These are phyloP conservation scores for Amphirosellinia nigrospora DNA, from an alignment of 495 filamentous ascomycete genomes.

Conservation along the genomic window DNA sequence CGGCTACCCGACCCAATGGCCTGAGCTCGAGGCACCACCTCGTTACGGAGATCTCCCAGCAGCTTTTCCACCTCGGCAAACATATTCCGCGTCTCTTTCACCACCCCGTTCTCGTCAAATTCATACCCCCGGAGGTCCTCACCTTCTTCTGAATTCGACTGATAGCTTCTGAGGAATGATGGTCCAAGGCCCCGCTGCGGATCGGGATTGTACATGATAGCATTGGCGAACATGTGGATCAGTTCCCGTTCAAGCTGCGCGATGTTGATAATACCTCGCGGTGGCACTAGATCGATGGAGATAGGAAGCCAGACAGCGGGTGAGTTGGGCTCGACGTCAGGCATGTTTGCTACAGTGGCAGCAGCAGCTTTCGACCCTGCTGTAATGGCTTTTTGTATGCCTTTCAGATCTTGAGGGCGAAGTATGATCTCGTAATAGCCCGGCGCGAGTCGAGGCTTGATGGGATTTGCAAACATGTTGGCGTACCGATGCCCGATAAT, in stretches of 20 bases:
- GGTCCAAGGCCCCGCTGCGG: slow-evolving; percentile 70
- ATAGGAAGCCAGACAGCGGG: slow-evolving; percentile 68
- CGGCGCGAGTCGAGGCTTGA: slow-evolving; percentile 83
- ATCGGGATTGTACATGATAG: slow-evolving; percentile 94
- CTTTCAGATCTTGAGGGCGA: slow-evolving; percentile 87
- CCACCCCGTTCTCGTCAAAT: slow-evolving; percentile 79
- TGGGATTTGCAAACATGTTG: slow-evolving; percentile 82
- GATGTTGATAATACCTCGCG: slow-evolving; percentile 92
- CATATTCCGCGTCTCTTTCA: slow-evolving; percentile 83
- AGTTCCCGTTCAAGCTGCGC: slow-evolving; percentile 92
- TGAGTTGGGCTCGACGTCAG: slow-evolving; percentile 52
- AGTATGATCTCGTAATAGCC: slow-evolving; percentile 88
- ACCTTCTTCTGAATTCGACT: slow-evolving; percentile 41
- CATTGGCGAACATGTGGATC: slow-evolving; percentile 97
- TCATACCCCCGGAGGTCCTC: slow-evolving; percentile 56
- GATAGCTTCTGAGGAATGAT: slow-evolving; percentile 53
- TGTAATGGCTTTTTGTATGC: slow-evolving; percentile 77
- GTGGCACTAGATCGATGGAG: slow-evolving; percentile 77
- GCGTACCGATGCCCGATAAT: slow-evolving; percentile 85
- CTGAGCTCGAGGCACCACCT: slow-evolving; percentile 40
- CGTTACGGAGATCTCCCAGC: slow-evolving; percentile 54
- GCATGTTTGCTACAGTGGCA: slow-evolving; percentile 61
- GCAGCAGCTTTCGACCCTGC: slow-evolving; percentile 77
- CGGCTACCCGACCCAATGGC: slow-evolving; percentile 33
- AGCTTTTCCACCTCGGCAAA: slow-evolving; percentile 74